Conservation (phyloP, 441 rosid genomes). For the Syzygium malaccense region DNA sequence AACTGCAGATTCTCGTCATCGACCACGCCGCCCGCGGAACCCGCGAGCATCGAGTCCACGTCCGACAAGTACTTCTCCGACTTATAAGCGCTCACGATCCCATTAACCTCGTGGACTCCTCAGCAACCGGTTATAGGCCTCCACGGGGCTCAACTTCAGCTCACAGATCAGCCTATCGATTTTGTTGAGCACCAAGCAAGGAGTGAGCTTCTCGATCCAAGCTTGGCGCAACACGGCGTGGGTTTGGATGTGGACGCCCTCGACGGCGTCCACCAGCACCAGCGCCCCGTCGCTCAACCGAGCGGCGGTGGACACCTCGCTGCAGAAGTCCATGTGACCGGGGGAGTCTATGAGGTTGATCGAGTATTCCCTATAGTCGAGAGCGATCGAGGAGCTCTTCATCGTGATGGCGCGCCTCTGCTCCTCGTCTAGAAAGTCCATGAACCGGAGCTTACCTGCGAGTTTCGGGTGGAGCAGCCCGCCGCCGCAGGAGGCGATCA, state of each 20-base stretch:
- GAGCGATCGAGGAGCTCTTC: conserved; percentile 91
- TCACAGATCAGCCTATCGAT: conserved; percentile 90
- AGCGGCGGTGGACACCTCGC: conserved; percentile 94
- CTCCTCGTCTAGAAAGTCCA: conserved; percentile 96
- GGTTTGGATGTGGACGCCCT: conserved; percentile 92
- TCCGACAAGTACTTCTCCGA: conserved; percentile 90
- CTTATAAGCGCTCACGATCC: conserved; percentile 76
- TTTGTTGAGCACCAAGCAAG: conserved; percentile 92
- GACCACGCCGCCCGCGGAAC: conserved; percentile 42
- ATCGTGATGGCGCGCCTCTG: conserved; percentile 94
- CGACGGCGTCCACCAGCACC: conserved; percentile 93
- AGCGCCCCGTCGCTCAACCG: conserved; percentile 88
- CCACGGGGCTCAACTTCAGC: conserved; percentile 78
- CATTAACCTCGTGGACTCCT: conserved; percentile 95
- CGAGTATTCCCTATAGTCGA: conserved; percentile 44
- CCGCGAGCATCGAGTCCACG: conserved; percentile 75
- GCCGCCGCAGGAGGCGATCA: conserved; percentile 78
- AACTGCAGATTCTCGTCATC: conserved; percentile 55
- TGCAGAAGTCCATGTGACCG: conserved; percentile 97
- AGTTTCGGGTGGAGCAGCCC: conserved; percentile 80
- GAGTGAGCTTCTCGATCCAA: conserved; percentile 90
- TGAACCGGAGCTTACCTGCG: conserved; percentile 82
- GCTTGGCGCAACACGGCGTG: conserved; percentile 87
- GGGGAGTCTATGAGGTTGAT: conserved; percentile 88
- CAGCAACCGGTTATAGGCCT: conserved; percentile 66